A percentile compares a stretch with the other conserved stretches of the same genome.
phyloP scores from a whole-genome alignment of 2,329 filamentous ascomycete genomes.

The Periconia sp. region DNA sequence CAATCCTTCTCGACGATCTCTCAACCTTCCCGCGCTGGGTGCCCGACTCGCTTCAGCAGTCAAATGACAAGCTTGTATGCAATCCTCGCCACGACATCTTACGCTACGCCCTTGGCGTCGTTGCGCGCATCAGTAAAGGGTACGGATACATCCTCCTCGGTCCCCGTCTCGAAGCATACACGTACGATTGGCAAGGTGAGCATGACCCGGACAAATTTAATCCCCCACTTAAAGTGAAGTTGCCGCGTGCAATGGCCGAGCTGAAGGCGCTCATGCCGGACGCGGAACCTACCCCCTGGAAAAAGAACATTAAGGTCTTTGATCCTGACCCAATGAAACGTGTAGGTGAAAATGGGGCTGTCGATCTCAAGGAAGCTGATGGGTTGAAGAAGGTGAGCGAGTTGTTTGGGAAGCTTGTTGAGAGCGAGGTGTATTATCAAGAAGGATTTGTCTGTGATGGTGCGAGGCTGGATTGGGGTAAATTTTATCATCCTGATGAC shows the following conservation, averaged over 20 bases:
- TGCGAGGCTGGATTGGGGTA: background rate
- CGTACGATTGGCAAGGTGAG: slow-evolving; percentile 7
- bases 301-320: background rate
- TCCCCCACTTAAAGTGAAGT: background rate
- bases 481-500: background rate
- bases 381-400: background rate
- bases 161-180: slow-evolving; percentile 25
- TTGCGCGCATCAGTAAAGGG: slow-evolving; percentile 15
- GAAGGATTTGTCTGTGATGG: background rate
- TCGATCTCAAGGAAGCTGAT: background rate
- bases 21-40: slow-evolving; percentile 11
- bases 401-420: background rate
- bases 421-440: background rate
- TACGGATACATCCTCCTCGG: slow-evolving; percentile 29
- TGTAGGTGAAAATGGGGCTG: background rate
- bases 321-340: background rate
- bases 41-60: slow-evolving; percentile 2
- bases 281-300: background rate
- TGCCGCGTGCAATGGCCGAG: background rate
- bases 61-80: slow-evolving; percentile 1
- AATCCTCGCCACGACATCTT: slow-evolving; percentile 25
- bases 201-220: background rate
- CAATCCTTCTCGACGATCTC: slow-evolving; percentile 28
- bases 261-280: background rate
- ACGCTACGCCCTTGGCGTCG: slow-evolving; percentile 14